Base-by-base conservation (phyloP, 1,139 yeast genomes). In the Tardiomyces depauwii region DNA sequence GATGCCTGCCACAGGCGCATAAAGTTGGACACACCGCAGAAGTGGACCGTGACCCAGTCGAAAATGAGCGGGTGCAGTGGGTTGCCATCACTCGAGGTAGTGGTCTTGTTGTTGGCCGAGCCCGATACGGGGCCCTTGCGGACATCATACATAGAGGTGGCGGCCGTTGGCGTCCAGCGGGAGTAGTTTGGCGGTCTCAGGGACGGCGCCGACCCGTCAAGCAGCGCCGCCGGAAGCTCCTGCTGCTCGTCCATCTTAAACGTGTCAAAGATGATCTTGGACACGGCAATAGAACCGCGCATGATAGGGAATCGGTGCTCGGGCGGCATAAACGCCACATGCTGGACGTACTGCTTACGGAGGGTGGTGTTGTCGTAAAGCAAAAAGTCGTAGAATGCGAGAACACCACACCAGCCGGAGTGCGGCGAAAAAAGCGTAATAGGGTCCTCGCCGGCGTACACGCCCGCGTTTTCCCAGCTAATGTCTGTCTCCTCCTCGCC, bases 1-100 rank as follows among this genome's bases (percentile, higher is more conserved):
- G 93, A 78, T 45, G 74, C 78, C 52, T 74, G 77, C 94, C 94
- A 85, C 44, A 82, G 66, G 42, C 75, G 71, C 54, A 83, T 67
- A 53, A 81, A 73, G 53, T 76, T 75, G 45, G 72, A 66, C 70
- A 80, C 72, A 38, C 81, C 72, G 42, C 70, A 67, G 57, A 74
- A 76, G 51, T 77, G 79, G 62, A 81, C 64, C 38, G 74, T 58
- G 47, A 73, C 78, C 76, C 83, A 77, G 45, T 74, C 69, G 53
- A 77, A 72, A 44, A 78, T 67, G 18, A 73, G 66, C 18, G 68
- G 66, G 45, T 68, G 66, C 45, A 79, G 65, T 43, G 59, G 16
- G n/a, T 30, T 14, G 5, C 10, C 36, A 10, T 30, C 16, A 5
- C 16, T 19, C 18, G 21, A 13, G 7, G 10, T 36, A 7, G 19